phyloP scores from a whole-genome alignment of 176 grass and related monocot species.

The Thalia dealbata region DNA sequence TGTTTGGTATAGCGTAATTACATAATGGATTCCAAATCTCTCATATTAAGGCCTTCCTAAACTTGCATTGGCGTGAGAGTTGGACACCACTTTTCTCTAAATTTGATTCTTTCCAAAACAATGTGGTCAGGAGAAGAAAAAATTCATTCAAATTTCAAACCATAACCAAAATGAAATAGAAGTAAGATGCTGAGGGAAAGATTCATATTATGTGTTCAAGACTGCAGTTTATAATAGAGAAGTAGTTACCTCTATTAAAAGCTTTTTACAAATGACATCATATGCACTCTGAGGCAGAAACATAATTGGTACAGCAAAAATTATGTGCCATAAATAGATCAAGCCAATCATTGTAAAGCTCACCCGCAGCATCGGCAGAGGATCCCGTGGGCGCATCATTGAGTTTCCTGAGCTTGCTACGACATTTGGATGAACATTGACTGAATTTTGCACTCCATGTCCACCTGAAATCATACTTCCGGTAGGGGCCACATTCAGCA shows the following conservation, averaged over 20 bases:
- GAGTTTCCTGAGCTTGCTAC: constrained; percentile 44
- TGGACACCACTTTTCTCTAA: too few species aligned
- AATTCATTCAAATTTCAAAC: background rate
- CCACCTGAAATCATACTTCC: constrained; percentile 65
- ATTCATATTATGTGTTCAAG: background rate
- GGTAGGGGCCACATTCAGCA: constrained; percentile 62
- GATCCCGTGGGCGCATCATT: constrained; percentile 57
- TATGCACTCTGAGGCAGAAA: background rate
- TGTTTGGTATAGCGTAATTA: too few species aligned
- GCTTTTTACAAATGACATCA: constrained; percentile 4
- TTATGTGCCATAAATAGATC: constrained; percentile 14
- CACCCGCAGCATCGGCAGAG: constrained; percentile 69
- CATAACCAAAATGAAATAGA: background rate
- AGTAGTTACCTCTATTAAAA: background rate
- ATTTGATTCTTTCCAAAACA: background rate
- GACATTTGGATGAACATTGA: constrained; percentile 44
- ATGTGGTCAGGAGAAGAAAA: background rate
- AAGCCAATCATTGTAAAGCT: constrained; percentile 25
- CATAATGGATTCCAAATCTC: too few species aligned
- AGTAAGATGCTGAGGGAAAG: background rate
- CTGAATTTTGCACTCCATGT: constrained; percentile 51
- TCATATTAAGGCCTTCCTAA: too few species aligned
- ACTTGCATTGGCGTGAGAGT: too few species aligned
- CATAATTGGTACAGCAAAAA: background rate
- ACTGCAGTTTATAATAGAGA: background rate